These are phyloP conservation scores for Sugiyamaella xylanicola DNA, from an alignment of 1,139 yeast genomes.

Conservation along the genomic window DNA sequence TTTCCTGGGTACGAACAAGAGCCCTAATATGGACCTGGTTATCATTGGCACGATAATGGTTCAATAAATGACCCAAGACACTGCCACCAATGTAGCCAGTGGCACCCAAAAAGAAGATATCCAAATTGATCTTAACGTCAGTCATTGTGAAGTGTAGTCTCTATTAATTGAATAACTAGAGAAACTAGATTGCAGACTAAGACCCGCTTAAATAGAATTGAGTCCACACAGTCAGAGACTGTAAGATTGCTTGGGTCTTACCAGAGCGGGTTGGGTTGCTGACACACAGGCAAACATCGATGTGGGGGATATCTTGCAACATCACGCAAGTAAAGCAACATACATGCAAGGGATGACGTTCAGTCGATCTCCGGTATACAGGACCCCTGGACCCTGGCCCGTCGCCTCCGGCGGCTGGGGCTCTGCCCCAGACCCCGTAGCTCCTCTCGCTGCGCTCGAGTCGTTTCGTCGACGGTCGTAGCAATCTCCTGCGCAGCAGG, in stretches of 20 bases:
- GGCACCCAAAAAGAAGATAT: conserved; percentile 40
- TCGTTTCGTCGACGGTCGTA: not conserved
- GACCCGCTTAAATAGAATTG: no score
- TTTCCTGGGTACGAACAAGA: conserved; percentile 39
- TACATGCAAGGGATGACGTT: not conserved
- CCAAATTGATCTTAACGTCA: not conserved
- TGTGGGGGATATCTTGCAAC: not conserved
- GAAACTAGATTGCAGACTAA: no score
- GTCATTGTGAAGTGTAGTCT: conserved; percentile 10
- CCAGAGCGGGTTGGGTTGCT: not conserved
- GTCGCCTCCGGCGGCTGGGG: not conserved
- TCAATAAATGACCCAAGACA: conserved; percentile 39
- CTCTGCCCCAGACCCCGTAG: not conserved
- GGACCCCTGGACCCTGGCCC: not conserved
- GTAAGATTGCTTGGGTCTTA: not conserved
- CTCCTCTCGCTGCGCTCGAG: not conserved
- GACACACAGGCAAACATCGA: not conserved
- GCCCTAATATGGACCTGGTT: conserved; percentile 35
- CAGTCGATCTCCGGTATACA: not conserved
- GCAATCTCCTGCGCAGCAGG: not conserved
- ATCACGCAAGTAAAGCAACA: not conserved
- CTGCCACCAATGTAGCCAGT: conserved; percentile 47
- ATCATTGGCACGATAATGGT: conserved; percentile 22
- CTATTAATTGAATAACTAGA: not conserved
- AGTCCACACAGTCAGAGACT: no score